Evolutionary conservation across 2,329 filamentous ascomycete genomes (phyloP).

Genomic region (Pseudocercospora eumusae): DNA sequence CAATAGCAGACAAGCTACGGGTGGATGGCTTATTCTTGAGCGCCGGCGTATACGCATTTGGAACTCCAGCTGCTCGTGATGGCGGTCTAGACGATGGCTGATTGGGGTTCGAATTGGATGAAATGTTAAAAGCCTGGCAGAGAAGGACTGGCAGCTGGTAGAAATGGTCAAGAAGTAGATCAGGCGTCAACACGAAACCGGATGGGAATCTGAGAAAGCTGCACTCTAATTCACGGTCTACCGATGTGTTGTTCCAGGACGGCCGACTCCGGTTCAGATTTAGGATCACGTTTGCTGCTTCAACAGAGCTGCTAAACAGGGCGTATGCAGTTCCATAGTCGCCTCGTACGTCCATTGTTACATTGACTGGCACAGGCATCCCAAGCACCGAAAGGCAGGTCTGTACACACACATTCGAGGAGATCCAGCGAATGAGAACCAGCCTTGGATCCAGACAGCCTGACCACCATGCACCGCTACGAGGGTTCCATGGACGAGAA

Average conservation of each 20-base stretch:
- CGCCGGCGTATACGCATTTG: not conserved
- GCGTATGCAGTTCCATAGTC: slow-evolving; percentile 17
- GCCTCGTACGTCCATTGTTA: slow-evolving; percentile 17
- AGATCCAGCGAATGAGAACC: slow-evolving; percentile 16
- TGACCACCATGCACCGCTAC: slow-evolving; percentile 11
- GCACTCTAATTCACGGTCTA: slow-evolving; percentile 15
- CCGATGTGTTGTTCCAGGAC: slow-evolving; percentile 14
- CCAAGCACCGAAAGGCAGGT: slow-evolving; percentile 20
- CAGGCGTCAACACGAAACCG: slow-evolving; percentile 14
- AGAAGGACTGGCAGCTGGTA: slow-evolving; percentile 13
- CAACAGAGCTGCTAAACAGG: slow-evolving; percentile 13
- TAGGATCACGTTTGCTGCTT: slow-evolving; percentile 8
- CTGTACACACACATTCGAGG: slow-evolving; percentile 14
- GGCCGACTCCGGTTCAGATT: slow-evolving; percentile 13
- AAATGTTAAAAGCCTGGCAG: slow-evolving; percentile 12
- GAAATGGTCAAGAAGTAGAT: slow-evolving; percentile 16
- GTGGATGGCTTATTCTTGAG: not conserved
- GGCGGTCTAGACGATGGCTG: slow-evolving; percentile 2
- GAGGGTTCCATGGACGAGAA: slow-evolving; percentile 15
- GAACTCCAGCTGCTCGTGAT: not conserved
- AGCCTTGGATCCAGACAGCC: slow-evolving; percentile 18
- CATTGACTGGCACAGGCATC: slow-evolving; percentile 11
- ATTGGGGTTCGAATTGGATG: slow-evolving; percentile 7
- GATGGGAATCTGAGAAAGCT: slow-evolving; percentile 12
- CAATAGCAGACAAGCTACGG: slow-evolving; percentile 4